Evolutionary conservation across 2,329 filamentous ascomycete species (phyloP).

Genomic region (Dichotomopilus funicola): DNA sequence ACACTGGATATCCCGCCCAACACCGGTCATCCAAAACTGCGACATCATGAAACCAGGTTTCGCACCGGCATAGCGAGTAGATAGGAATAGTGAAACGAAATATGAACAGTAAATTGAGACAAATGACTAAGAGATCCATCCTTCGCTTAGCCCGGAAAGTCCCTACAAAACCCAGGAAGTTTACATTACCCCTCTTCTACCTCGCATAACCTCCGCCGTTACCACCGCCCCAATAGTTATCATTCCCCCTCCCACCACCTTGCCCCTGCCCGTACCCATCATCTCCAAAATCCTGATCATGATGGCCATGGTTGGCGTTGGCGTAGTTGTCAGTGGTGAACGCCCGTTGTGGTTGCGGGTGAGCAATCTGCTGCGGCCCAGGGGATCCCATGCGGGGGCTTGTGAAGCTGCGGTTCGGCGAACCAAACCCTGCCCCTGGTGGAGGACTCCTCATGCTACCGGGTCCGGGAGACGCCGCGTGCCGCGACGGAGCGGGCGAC

Average conservation of each 20-base stretch:
- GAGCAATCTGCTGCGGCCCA: conserved; percentile 22
- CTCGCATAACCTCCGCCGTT: neutral
- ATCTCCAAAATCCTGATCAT: neutral
- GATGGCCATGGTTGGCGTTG: neutral
- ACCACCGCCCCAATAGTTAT: conserved; percentile 6
- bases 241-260: neutral
- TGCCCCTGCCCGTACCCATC: neutral
- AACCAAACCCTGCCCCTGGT: conserved; percentile 13
- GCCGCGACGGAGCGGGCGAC: conserved; percentile 16
- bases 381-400: conserved; percentile 26
- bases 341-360: conserved; percentile 23
- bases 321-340: conserved; percentile 20
- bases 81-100: too few relatives aligned
- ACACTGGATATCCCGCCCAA: too few relatives aligned
- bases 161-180: too few relatives aligned
- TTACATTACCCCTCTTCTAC: neutral
- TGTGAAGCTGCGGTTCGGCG: conserved; percentile 26
- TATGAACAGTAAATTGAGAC: too few relatives aligned
- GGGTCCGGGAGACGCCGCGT: neutral
- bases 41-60: too few relatives aligned
- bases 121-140: neutral
- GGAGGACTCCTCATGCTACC: conserved; percentile 11
- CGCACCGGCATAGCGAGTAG: too few relatives aligned
- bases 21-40: too few relatives aligned
- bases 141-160: neutral